phyloP scores from a whole-genome alignment of 169 alveolate species.

The Plasmodium vivax region DNA sequence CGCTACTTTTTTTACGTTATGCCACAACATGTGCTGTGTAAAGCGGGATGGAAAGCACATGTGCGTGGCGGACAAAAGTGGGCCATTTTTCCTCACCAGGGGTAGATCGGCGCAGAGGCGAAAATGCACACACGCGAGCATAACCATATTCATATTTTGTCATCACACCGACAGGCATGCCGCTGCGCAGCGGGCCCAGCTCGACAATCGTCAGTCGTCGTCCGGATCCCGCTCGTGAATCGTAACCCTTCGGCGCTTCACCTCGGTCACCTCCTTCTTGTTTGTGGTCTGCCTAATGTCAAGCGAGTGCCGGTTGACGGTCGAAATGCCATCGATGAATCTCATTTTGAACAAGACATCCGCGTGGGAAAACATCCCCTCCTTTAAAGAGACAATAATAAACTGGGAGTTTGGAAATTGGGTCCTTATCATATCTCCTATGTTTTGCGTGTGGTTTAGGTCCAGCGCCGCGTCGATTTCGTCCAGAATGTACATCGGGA shows the following conservation, averaged over 20 bases:
- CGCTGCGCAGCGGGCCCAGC: background rate
- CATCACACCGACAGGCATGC: background rate
- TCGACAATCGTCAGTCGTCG: background rate
- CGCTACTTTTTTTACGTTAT: background rate
- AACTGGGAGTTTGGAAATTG: slow-evolving; percentile 98
- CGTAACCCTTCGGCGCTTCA: slow-evolving; percentile 50
- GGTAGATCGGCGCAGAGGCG: background rate
- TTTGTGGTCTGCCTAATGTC: slow-evolving; percentile 22
- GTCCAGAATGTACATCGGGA: slow-evolving; percentile 99
- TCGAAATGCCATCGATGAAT: slow-evolving; percentile 93
- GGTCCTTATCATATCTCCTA: slow-evolving; percentile 96
- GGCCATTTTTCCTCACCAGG: background rate
- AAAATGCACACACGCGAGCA: background rate
- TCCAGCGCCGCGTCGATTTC: slow-evolving; percentile 99
- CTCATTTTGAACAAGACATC: slow-evolving; percentile 95
- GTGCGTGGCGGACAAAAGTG: background rate
- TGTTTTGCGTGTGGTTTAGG: slow-evolving; percentile 97
- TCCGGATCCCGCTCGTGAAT: slow-evolving; percentile 64
- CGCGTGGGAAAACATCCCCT: slow-evolving; percentile 99
- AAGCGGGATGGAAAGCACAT: background rate
- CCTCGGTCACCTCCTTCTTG: slow-evolving; percentile 30
- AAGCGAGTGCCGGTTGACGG: slow-evolving; percentile 82
- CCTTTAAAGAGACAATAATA: slow-evolving; percentile 96
- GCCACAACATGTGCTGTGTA: background rate
- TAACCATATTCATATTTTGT: background rate